phyloP scores from a whole-genome alignment of 2,329 filamentous ascomycete genomes.

The Alternaria triticimaculans region DNA sequence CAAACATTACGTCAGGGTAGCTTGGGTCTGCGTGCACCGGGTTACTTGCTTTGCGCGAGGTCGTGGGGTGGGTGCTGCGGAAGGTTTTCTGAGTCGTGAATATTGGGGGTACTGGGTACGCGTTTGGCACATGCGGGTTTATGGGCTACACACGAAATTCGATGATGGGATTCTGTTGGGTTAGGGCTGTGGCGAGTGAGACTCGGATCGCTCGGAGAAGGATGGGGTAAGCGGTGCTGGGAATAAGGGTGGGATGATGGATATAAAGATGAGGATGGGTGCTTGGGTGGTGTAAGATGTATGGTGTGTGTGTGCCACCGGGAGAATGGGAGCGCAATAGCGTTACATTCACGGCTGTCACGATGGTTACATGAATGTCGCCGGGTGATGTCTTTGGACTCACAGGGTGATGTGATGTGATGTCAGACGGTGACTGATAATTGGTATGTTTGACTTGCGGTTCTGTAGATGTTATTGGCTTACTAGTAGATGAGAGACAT shows the following conservation, averaged over 20 bases:
- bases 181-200: neutral
- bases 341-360: neutral
- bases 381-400: neutral
- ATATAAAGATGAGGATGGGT: neutral
- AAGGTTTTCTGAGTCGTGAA: no score
- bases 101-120: no score
- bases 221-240: neutral
- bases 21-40: no score
- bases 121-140: no score
- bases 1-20: no score
- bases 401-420: neutral
- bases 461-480: neutral
- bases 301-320: neutral
- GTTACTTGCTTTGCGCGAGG: neutral
- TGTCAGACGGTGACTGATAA: neutral
- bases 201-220: neutral
- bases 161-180: neutral
- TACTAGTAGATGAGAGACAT: neutral
- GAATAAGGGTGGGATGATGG: neutral
- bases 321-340: neutral
- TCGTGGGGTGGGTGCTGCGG: neutral
- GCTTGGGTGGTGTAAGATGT: neutral
- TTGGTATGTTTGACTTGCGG: neutral
- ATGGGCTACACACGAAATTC: neutral
- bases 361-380: neutral